These are phyloP conservation scores for Blastobotrys parvus DNA, from an alignment of 805 yeast species.

Conservation along the genomic window DNA sequence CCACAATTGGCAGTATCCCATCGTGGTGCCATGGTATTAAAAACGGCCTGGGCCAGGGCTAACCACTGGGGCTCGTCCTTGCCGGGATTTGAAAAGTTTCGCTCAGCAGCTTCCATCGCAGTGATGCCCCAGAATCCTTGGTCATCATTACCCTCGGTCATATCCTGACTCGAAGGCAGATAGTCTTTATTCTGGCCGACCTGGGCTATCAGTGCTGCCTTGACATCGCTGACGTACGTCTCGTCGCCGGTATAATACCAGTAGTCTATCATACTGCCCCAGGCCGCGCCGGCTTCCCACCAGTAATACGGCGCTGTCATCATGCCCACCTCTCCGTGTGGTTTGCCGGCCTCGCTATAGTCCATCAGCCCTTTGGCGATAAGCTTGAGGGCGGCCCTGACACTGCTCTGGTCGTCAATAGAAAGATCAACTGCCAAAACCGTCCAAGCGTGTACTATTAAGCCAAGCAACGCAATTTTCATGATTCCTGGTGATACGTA, in stretches of 20 bases:
- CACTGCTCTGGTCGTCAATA: not conserved
- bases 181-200: slow-evolving; percentile 67
- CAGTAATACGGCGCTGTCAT: slow-evolving; percentile 87
- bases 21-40: slow-evolving; percentile 68
- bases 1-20: slow-evolving; percentile 61
- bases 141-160: slow-evolving; percentile 96
- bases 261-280: slow-evolving; percentile 81
- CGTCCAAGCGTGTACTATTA: too few relatives aligned
- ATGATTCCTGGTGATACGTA: too few relatives aligned
- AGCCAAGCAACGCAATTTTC: too few relatives aligned
- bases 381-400: slow-evolving; percentile 27
- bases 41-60: slow-evolving; percentile 72
- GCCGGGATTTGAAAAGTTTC: slow-evolving; percentile 68
- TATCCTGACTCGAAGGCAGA: slow-evolving; percentile 79
- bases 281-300: slow-evolving; percentile 99
- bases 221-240: slow-evolving; percentile 51
- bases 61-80: slow-evolving; percentile 59
- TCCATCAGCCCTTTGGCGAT: slow-evolving; percentile 56
- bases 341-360: slow-evolving; percentile 53
- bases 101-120: slow-evolving; percentile 85
- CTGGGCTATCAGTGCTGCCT: slow-evolving; percentile 62
- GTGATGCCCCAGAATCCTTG: slow-evolving; percentile 97
- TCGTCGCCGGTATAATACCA: slow-evolving; percentile 62
- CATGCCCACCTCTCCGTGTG: slow-evolving; percentile 81
- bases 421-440: too few relatives aligned